Evolutionary conservation across 306 rosid species (phyloP).

Genomic region (Elaeagnus macrophylla): DNA sequence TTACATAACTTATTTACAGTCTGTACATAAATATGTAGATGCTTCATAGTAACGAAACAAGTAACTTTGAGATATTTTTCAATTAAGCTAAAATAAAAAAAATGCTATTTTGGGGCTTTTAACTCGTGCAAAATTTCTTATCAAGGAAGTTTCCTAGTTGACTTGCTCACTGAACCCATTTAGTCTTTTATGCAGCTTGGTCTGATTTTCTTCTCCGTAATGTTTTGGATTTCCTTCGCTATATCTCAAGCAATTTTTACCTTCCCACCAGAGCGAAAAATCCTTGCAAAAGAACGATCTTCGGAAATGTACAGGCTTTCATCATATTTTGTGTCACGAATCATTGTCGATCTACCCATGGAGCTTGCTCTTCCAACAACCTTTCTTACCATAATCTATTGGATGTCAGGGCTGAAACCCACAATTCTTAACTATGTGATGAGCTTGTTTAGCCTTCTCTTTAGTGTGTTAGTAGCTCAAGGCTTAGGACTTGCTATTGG

Average conservation of each 20-base stretch:
- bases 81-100: no score
- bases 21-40: no score
- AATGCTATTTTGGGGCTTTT: no score
- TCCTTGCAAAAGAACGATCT: conserved; percentile 54
- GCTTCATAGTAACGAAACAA: no score
- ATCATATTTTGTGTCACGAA: conserved; percentile 53
- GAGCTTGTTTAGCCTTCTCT: conserved; percentile 29
- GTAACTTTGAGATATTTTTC: no score
- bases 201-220: conserved; percentile 41
- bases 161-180: no score
- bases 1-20: no score
- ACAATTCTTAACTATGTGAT: conserved; percentile 11
- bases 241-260: conserved; percentile 67
- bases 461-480: conserved; percentile 47
- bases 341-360: conserved; percentile 52
- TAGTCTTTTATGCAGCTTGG: conserved; percentile 39
- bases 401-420: conserved; percentile 49
- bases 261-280: conserved; percentile 52
- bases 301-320: conserved; percentile 70
- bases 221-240: no score
- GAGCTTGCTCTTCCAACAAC: conserved; percentile 52
- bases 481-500: conserved; percentile 72
- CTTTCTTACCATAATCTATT: conserved; percentile 40
- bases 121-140: no score
- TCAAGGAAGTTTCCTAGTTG: no score